A percentile compares a stretch with the other conserved stretches of the same genome.
Conservation (phyloP, 1,284 basidiomycete species). For the Irpex sp. region DNA sequence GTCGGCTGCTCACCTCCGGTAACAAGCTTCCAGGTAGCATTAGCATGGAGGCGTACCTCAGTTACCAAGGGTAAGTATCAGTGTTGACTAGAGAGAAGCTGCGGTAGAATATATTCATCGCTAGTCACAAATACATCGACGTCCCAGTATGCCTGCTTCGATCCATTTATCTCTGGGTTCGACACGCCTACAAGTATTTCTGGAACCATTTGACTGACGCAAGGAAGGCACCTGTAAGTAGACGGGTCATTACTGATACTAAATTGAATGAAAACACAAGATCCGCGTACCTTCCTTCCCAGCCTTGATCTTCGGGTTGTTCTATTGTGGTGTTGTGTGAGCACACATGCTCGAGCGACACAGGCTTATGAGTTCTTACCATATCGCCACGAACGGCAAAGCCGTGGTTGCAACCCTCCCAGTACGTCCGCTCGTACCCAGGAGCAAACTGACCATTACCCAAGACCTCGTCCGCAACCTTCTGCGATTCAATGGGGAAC, state of each 20-base stretch:
- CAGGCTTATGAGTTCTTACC: constrained; percentile 11
- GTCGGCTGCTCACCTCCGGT: no score
- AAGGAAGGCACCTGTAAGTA: constrained; percentile 24
- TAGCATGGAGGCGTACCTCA: no score
- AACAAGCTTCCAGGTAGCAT: no score
- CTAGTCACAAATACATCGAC: no score
- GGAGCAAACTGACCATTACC: constrained; percentile 42
- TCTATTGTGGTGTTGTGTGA: constrained; percentile 15
- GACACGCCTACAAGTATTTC: constrained; percentile 16
- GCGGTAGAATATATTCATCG: no score
- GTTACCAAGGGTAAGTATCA: no score
- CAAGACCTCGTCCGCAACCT: constrained; percentile 46
- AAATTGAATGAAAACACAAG: no score
- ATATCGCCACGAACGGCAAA: constrained; percentile 48
- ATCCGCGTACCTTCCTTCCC: constrained; percentile 30
- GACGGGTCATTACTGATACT: no score
- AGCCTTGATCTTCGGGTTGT: constrained; percentile 29
- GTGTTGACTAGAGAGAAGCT: no score
- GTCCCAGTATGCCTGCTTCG: no score
- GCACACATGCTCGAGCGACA: neutral
- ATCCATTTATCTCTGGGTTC: no score
- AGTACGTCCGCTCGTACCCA: constrained; percentile 51
- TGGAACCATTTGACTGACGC: constrained; percentile 32
- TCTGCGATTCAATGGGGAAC: constrained; percentile 29
- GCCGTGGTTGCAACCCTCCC: constrained; percentile 53